Base-by-base conservation (phyloP, 192 early-diverging fungal species). In the Dispira simplex region DNA sequence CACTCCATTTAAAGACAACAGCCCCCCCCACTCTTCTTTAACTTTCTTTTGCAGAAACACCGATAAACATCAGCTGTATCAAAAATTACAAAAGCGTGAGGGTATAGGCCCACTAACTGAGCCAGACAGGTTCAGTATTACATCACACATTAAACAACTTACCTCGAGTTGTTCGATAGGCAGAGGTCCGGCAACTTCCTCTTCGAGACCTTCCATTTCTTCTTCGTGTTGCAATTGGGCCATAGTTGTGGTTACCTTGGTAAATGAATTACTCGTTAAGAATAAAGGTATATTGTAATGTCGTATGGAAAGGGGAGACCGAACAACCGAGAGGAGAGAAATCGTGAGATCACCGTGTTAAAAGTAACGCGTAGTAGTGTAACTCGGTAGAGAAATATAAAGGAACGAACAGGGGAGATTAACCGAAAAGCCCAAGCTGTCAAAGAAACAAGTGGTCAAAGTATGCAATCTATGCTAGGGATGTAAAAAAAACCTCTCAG, bases 111-210 rank as follows among this genome's bases (percentile, higher is more conserved):
- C 44, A 11, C 14, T 26, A 27, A 13, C 25, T 12, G 23, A 73
- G n/a, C 27, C 51, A 32, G 16, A 44, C 54, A 44, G 11, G 43
- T n/a, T 45, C 27, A 14, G 64, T 47, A 11, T 62, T 11, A 12
- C 55, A 26, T 21, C 52, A 53, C 23, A 1, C 49, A 3, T 23
- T 51, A 51, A 18, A 1, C n/a, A 51, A 44, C 51, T 13, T 74
- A 81, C 81, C 78, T 84, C 83, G 20, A 81, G 73, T 48, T 68
- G 68, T 65, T 73, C 68, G 66, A 81, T 71, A 25, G 75, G 72
- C n/a, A 77, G 46, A 44, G 80, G 80, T 0, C 80, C 79, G 66
- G 68, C 39, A 56, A 70, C 71, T 20, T 74, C 75, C 59, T 79
- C 71, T 46, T 79, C 81, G 65, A 78, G 72, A 48, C 74, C 67